These are phyloP conservation scores for Saccharomyces hybrid DNA, from an alignment of 1,139 yeast species.

Conservation along the genomic window DNA sequence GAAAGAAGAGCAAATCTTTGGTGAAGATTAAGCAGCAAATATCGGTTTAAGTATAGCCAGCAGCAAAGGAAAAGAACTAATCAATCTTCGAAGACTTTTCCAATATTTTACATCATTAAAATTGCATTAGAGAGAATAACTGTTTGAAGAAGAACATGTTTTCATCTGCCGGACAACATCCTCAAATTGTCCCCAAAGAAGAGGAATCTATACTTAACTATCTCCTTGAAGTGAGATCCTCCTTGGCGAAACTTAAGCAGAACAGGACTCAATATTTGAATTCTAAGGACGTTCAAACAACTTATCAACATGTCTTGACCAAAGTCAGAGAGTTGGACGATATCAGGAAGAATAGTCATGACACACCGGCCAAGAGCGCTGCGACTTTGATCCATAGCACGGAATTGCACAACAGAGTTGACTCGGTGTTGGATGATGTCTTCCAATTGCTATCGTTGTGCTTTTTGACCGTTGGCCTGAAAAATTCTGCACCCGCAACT, in stretches of 20 bases:
- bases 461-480: slow-evolving; percentile 84
- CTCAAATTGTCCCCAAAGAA: slow-evolving; percentile 40
- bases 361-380: slow-evolving; percentile 13
- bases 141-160: neutral
- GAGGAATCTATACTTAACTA: slow-evolving; percentile 48
- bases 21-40: neutral
- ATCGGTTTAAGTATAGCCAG: neutral
- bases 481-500: slow-evolving; percentile 87
- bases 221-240: slow-evolving; percentile 43
- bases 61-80: neutral
- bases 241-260: slow-evolving; percentile 51
- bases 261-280: slow-evolving; percentile 57
- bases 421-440: slow-evolving; percentile 74
- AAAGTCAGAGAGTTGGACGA: slow-evolving; percentile 45
- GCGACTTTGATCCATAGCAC: slow-evolving; percentile 27
- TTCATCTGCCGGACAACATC: slow-evolving; percentile 9
- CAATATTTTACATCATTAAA: neutral
- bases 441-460: slow-evolving; percentile 81
- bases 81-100: neutral
- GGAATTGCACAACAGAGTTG: slow-evolving; percentile 42
- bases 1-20: neutral
- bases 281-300: slow-evolving; percentile 52
- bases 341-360: slow-evolving; percentile 27
- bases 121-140: neutral
- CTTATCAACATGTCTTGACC: slow-evolving; percentile 48